Conservation (phyloP, 768 basidiomycete species). For the Psilocybe sp. region DNA sequence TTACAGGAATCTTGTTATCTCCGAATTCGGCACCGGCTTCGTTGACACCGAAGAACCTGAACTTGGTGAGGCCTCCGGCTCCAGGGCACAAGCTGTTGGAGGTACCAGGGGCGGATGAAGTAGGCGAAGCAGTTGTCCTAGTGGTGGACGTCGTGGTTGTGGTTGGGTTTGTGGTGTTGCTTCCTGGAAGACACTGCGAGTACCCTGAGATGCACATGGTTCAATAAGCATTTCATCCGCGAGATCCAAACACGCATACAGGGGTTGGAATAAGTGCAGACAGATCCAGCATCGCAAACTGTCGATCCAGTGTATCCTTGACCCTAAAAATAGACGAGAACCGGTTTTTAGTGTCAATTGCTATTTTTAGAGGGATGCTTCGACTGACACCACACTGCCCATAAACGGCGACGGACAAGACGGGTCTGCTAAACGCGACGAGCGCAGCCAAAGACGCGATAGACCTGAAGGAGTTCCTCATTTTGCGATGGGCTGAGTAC, state of each 20-base stretch:
- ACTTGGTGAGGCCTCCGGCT: conserved; percentile 39
- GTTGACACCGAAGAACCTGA: conserved; percentile 64
- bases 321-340: conserved; percentile 23
- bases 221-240: neutral
- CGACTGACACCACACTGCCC: conserved; percentile 50
- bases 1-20: conserved; percentile 43
- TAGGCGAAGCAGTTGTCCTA: conserved; percentile 23
- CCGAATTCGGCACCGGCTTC: conserved; percentile 65
- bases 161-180: conserved; percentile 1
- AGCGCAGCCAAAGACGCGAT: conserved; percentile 31
- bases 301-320: conserved; percentile 41
- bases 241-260: conserved; percentile 28
- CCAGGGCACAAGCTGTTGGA: conserved; percentile 35
- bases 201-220: conserved; percentile 30
- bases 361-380: conserved; percentile 6
- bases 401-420: conserved; percentile 37
- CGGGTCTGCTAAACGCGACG: conserved; percentile 24
- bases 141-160: conserved; percentile 14
- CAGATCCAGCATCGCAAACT: conserved; percentile 40
- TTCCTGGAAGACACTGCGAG: conserved; percentile 43
- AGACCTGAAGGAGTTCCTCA: conserved; percentile 26
- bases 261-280: conserved; percentile 38
- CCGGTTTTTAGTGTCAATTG: neutral
- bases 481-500: conserved; percentile 11
- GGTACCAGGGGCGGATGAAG: conserved; percentile 24